Evolutionary conservation across 1,139 yeast genomes (phyloP).

Genomic region (Debaryomyces udenii): DNA sequence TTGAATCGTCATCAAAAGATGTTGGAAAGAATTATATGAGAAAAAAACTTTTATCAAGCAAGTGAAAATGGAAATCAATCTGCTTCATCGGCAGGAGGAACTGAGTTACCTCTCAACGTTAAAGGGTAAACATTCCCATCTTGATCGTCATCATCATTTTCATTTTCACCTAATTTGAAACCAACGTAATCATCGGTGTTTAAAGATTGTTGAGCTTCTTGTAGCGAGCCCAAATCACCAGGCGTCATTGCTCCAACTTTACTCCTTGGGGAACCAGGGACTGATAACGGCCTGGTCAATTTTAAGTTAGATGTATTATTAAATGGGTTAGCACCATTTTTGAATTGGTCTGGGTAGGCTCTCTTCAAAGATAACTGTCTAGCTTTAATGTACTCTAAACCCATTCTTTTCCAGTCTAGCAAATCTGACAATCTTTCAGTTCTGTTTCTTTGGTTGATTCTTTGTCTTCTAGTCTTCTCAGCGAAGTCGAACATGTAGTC

Average conservation of each 20-base stretch:
- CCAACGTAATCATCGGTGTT: conserved; percentile 81
- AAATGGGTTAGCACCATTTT: conserved; percentile 64
- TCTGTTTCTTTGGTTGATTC: conserved; percentile 97
- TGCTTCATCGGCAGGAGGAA: conserved; percentile 31
- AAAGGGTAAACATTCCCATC: conserved; percentile 39
- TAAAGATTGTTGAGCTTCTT: conserved; percentile 76
- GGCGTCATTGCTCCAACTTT: conserved; percentile 83
- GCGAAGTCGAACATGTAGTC: conserved; percentile 90
- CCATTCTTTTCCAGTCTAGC: conserved; percentile 98
- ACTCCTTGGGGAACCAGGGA: conserved; percentile 89
- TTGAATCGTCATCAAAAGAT: background rate
- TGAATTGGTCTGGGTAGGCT: conserved; percentile 89
- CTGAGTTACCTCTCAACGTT: conserved; percentile 50
- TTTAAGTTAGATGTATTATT: conserved; percentile 58
- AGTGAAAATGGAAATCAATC: background rate
- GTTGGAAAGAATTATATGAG: background rate
- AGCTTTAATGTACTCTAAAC: conserved; percentile 93
- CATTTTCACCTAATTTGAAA: conserved; percentile 68
- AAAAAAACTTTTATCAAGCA: background rate
- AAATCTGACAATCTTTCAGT: conserved; percentile 92
- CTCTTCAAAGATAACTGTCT: conserved; percentile 88
- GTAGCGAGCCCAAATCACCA: conserved; percentile 95
- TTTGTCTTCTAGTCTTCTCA: conserved; percentile 88
- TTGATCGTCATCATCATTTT: conserved; percentile 49
- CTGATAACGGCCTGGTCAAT: conserved; percentile 88